These are phyloP conservation scores for Yamagishiella unicocca DNA, from an alignment of 139 green algal genomes.

Conservation along the genomic window DNA sequence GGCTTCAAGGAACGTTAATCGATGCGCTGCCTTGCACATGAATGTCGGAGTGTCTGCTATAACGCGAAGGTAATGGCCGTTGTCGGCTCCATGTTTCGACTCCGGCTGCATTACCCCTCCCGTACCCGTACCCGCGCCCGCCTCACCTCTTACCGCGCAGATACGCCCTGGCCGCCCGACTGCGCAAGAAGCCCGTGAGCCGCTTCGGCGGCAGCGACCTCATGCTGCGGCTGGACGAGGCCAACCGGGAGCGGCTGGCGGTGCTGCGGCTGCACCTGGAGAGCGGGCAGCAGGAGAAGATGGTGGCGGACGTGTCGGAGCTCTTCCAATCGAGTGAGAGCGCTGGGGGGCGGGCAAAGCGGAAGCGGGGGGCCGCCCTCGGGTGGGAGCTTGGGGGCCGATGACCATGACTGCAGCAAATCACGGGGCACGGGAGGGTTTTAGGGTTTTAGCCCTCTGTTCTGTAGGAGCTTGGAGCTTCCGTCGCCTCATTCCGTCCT, in stretches of 20 bases:
- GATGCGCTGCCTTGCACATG: no score
- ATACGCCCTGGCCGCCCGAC: slow-evolving; percentile 76
- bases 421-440: neutral
- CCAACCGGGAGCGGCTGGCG: slow-evolving; percentile 44
- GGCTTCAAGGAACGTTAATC: no score
- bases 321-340: slow-evolving; percentile 34
- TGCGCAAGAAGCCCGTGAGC: slow-evolving; percentile 80
- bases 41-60: no score
- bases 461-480: no score
- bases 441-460: no score
- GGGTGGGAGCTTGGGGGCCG: no score
- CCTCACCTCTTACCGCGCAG: neutral
- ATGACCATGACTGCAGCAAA: neutral
- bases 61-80: no score
- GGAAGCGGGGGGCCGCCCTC: no score
- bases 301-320: slow-evolving; percentile 13
- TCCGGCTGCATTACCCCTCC: neutral
- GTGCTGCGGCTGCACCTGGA: slow-evolving; percentile 42
- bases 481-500: no score
- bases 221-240: slow-evolving; percentile 41
- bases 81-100: no score
- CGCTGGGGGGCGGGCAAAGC: neutral
- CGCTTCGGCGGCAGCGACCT: slow-evolving; percentile 17
- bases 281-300: neutral
- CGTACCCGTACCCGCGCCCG: neutral